phyloP scores from a whole-genome alignment of 2,329 filamentous ascomycete genomes.

The Aspergillus cejpii region DNA sequence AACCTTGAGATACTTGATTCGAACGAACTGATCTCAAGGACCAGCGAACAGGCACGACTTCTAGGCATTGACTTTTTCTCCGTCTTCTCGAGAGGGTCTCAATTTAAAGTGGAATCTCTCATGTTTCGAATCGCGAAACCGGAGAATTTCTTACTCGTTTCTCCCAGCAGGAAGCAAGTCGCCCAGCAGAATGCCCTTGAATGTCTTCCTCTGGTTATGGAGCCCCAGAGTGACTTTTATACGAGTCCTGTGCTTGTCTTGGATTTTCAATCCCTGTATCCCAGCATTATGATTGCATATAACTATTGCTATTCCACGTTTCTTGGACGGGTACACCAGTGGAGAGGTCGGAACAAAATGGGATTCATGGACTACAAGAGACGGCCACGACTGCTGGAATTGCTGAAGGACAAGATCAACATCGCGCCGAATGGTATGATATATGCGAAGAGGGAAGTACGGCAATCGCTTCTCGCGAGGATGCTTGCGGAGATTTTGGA shows the following conservation, averaged over 20 bases:
- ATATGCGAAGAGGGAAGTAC: conserved; percentile 77
- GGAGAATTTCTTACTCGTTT: conserved; percentile 85
- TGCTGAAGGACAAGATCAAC: conserved; percentile 80
- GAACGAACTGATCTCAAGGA: conserved; percentile 81
- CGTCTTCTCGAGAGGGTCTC: conserved; percentile 87
- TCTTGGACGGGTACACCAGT: conserved; percentile 73
- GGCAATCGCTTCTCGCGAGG: conserved; percentile 86
- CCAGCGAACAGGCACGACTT: conserved; percentile 87
- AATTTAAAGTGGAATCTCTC: conserved; percentile 97
- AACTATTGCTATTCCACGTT: conserved; percentile 99
- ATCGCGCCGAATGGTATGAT: conserved; percentile 95
- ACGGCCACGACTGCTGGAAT: conserved; percentile 63
- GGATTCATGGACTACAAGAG: conserved; percentile 84
- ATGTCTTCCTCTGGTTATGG: conserved; percentile 93
- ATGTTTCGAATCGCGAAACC: conserved; percentile 99
- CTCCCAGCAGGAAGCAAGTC: conserved; percentile 84
- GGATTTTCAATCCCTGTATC: conserved; percentile 94
- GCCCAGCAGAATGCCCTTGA: conserved; percentile 90
- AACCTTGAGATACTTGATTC: conserved; percentile 86
- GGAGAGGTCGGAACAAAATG: conserved; percentile 92
- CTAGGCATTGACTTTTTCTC: conserved; percentile 96
- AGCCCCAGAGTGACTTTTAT: conserved; percentile 92
- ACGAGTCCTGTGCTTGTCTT: conserved; percentile 80
- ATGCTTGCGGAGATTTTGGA: conserved; percentile 96
- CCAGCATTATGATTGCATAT: conserved; percentile 98